Percentiles rank a stretch among this genome's conserved stretches.
phyloP scores from a whole-genome alignment of 2,329 filamentous ascomycete genomes.

The Seiridium cupressi region DNA sequence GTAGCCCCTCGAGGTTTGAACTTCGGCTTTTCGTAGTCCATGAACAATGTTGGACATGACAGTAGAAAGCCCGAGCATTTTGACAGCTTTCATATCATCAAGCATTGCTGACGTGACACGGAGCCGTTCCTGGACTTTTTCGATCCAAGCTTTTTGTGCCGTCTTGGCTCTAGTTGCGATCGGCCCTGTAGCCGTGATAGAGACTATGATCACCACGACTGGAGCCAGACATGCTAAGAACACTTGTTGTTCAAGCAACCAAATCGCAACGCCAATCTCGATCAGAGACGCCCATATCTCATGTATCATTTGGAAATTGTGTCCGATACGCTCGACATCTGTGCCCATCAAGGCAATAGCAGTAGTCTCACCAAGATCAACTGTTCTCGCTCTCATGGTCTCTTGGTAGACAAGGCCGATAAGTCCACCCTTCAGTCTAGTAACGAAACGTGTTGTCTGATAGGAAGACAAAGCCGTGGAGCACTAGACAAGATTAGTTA shows the following conservation, averaged over 20 bases:
- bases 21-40: constrained; percentile 24
- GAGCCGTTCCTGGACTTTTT: constrained; percentile 40
- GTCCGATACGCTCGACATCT: constrained; percentile 28
- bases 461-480: constrained; percentile 6
- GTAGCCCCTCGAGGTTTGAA: constrained; percentile 25
- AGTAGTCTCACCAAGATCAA: constrained; percentile 21
- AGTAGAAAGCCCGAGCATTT: constrained; percentile 36
- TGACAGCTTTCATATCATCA: constrained; percentile 43
- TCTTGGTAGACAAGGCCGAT: constrained; percentile 23
- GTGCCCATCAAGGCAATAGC: constrained; percentile 33
- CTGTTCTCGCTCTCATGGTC: constrained; percentile 16
- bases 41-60: constrained; percentile 23
- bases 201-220: constrained; percentile 8
- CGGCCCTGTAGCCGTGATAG: constrained; percentile 15
- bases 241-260: constrained; percentile 27
- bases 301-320: constrained; percentile 19
- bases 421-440: constrained; percentile 20
- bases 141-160: constrained; percentile 36
- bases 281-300: constrained; percentile 26
- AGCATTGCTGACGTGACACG: constrained; percentile 38
- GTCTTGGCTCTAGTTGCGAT: constrained; percentile 13
- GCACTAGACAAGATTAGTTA: constrained; percentile 12
- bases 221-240: constrained; percentile 16
- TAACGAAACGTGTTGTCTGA: constrained; percentile 19
- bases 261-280: constrained; percentile 26